Evolutionary conservation across 2,329 filamentous ascomycete species (phyloP), one percentile per base, ranked within the genome.

Genomic region (Arthrinium phaeospermum): DNA sequence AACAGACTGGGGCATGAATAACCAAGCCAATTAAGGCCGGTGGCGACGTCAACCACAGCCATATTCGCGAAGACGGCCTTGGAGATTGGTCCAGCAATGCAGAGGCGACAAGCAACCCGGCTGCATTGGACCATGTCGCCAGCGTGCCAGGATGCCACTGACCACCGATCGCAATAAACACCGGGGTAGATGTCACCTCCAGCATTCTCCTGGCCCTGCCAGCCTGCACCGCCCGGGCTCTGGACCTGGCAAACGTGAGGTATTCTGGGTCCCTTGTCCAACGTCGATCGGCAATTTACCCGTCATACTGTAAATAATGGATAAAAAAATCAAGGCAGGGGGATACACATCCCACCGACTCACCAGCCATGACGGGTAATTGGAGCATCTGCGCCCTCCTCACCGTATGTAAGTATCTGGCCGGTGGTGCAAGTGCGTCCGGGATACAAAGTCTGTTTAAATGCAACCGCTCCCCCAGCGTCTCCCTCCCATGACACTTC

Each of bases 281-380:
- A n/a, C 34, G 57, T 64, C 57, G 57, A 64, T 64, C 57, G 57
- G 57, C 57, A 64, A 64, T 64, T 64, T 64, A 64, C 57, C 57
- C 57, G 34, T 64, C 57, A 64, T 64, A 64, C 57, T n/a, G 57
- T 41, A 64, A n/a, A 41, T 4, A 64, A 22, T 22, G 57, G 34
- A 6, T n/a, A 64, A 41, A 13, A 10, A 64, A 64, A 37, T 13
- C 57, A 64, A 64, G 34, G 57, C 30, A 64, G 57, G 57, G 57
- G 57, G 19, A 14, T 41, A 34, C 8, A 19, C 30, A 22, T 64
- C 57, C 57, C 57, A 64, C 57, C 57, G 57, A 37, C 57, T 64
- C 57, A 64, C 22, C 53, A n/a, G 14, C 34, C 57, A 64, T 64
- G 57, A 41, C 57, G 34, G 53, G 27, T 64, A 34, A 64, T 64